A percentile compares a stretch with the other conserved stretches of the same genome.
phyloP scores from a whole-genome alignment of 164 flowering plant genomes.

The Piper longum region DNA sequence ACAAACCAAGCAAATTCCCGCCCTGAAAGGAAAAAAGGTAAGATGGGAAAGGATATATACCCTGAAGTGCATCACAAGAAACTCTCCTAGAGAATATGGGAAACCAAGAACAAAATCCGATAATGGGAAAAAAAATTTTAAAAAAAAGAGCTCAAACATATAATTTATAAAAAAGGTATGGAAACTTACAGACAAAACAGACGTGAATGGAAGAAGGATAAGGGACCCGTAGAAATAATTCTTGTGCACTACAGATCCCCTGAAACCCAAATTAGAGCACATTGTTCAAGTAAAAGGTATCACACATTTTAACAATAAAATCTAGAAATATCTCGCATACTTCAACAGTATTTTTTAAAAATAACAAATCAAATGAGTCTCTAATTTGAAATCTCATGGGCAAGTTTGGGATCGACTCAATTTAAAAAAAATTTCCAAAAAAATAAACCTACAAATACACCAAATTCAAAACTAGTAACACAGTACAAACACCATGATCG shows the following conservation, averaged over 20 bases:
- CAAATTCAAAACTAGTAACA: too few relatives aligned
- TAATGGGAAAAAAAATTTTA: background rate
- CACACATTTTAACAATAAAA: constrained; percentile 4
- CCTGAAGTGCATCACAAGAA: background rate
- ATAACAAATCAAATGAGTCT: background rate
- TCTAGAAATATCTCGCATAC: background rate
- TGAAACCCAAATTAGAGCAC: constrained; percentile 19
- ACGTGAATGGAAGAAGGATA: constrained; percentile 71
- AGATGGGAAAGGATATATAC: background rate
- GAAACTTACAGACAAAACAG: constrained; percentile 47
- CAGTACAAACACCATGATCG: too few relatives aligned
- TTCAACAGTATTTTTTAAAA: background rate
- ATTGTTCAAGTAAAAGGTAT: constrained; percentile 7
- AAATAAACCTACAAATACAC: too few relatives aligned
- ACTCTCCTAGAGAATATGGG: background rate
- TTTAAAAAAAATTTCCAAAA: too few relatives aligned
- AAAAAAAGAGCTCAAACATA: background rate
- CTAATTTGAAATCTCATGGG: too few relatives aligned
- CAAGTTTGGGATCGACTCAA: too few relatives aligned
- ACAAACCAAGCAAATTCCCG: background rate
- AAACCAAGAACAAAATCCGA: background rate
- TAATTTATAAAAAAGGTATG: background rate
- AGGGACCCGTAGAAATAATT: constrained; percentile 73
- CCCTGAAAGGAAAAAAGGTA: background rate
- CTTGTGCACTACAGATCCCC: constrained; percentile 74